Percentiles rank a stretch among this genome's conserved stretches.
Conservation (phyloP, 2,329 filamentous ascomycete genomes). For the Truncatella angustata region DNA sequence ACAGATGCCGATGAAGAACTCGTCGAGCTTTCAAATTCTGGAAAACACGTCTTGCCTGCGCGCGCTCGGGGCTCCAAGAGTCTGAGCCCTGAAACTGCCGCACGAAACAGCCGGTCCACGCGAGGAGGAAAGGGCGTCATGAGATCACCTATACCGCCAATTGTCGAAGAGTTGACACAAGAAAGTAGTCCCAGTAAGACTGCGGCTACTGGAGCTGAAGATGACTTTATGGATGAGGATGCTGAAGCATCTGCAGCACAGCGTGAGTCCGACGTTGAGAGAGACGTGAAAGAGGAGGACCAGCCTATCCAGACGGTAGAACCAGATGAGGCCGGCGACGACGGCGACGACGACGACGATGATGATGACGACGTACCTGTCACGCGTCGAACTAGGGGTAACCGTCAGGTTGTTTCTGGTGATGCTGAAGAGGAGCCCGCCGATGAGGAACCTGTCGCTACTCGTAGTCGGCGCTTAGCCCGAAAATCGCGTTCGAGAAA, state of each 20-base stretch:
- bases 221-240: slow-evolving; percentile 14
- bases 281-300: slow-evolving; percentile 24
- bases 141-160: slow-evolving; percentile 43
- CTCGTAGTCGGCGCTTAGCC: slow-evolving; percentile 46
- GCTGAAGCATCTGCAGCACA: slow-evolving; percentile 16
- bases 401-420: slow-evolving; percentile 17
- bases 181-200: slow-evolving; percentile 42
- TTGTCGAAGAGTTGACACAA: slow-evolving; percentile 53
- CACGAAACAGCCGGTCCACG: slow-evolving; percentile 41
- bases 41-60: slow-evolving; percentile 51
- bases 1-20: slow-evolving; percentile 55
- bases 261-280: slow-evolving; percentile 14
- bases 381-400: slow-evolving; percentile 43
- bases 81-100: slow-evolving; percentile 52
- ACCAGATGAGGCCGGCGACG: slow-evolving; percentile 37
- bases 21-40: slow-evolving; percentile 59
- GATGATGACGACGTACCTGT: slow-evolving; percentile 50
- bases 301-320: slow-evolving; percentile 29
- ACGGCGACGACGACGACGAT: slow-evolving; percentile 51
- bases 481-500: slow-evolving; percentile 46
- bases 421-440: slow-evolving; percentile 18
- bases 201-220: slow-evolving; percentile 26
- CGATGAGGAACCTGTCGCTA: slow-evolving; percentile 23
- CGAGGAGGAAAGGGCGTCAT: slow-evolving; percentile 52
- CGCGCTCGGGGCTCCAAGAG: slow-evolving; percentile 49